Percentiles rank a stretch among this genome's conserved stretches.
phyloP scores from a whole-genome alignment of 2,329 filamentous ascomycete genomes.

The Xylaria arbuscula region DNA sequence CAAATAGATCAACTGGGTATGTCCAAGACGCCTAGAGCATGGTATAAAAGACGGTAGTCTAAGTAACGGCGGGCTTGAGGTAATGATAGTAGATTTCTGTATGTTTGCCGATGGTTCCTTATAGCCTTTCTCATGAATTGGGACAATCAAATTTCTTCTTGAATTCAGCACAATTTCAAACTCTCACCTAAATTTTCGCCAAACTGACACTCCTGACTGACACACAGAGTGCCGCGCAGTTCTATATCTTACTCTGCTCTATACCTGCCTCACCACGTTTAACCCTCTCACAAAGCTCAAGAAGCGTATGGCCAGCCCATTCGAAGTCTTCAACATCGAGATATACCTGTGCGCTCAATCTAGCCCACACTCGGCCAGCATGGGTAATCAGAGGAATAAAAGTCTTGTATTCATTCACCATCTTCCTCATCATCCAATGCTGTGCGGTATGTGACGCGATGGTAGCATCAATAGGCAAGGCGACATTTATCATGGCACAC shows the following conservation, averaged over 20 bases:
- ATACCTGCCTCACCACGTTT: constrained; percentile 19
- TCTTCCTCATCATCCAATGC: constrained; percentile 66
- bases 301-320: constrained; percentile 70
- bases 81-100: too few species aligned
- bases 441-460: constrained; percentile 49
- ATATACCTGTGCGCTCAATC: constrained; percentile 86
- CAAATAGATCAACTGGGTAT: too few species aligned
- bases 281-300: constrained; percentile 58
- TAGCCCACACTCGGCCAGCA: constrained; percentile 71
- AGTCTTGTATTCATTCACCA: constrained; percentile 73
- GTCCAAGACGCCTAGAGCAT: too few species aligned
- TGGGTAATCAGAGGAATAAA: constrained; percentile 75
- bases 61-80: too few species aligned
- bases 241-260: not conserved
- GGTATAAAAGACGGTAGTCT: too few species aligned
- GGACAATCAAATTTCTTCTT: too few species aligned
- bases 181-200: too few species aligned
- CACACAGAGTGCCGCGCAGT: not conserved
- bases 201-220: not conserved
- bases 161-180: too few species aligned
- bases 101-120: too few species aligned
- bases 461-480: constrained; percentile 69
- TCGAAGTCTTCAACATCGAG: constrained; percentile 83
- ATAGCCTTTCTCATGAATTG: too few species aligned
- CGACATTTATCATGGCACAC: constrained; percentile 79